Evolutionary conservation across 2,329 filamentous ascomycete genomes (phyloP), one percentile per base, ranked within the genome.

Genomic region (Falciphora oryzae): DNA sequence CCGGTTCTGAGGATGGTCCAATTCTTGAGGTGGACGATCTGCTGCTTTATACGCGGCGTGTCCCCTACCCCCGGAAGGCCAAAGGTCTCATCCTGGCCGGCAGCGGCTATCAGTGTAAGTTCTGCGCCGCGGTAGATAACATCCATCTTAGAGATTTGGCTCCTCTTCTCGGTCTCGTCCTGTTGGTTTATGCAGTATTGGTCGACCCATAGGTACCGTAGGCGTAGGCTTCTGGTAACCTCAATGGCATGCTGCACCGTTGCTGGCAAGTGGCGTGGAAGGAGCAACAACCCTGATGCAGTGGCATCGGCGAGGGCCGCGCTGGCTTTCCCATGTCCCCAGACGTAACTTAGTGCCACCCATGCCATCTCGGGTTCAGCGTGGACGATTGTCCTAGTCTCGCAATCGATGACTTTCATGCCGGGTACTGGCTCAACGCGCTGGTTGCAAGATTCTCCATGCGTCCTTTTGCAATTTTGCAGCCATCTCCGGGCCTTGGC

Each of bases 191-290:
- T 74, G 59, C 77, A 79, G 2, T 75, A 70, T 31, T 70, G 68
- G 64, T 78, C 76, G 2, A 79, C 71, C 77, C 77, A 79, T 2
- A 79, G 70, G 63, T 78, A 76, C 6, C 71, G 66, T 11, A 75
- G 66, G 0, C 75, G 75, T 8, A 79, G 67, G 2, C 70, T 66
- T 13, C 68, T 70, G 0, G 73, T 72, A 7, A 75, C 75, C 1
- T 66, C 64, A 10, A 74, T 72, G 13, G 75, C 72, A 66, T 69
- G n/a, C 57, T 25, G 63, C 63, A n/a, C 10, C 22, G 44, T 11
- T 10, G 10, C 22, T 50, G 44, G 44, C 11, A 50, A 50, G 10
- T 50, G 44, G 10, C 22, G 22, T 50, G 44, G 44, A 22, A 11
- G 10, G 11, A 50, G 10, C 44, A 22, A 50, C 11, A 50, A 50